Evolutionary conservation across 495 filamentous ascomycete species (phyloP).

Genomic region (Echria macrotheca): DNA sequence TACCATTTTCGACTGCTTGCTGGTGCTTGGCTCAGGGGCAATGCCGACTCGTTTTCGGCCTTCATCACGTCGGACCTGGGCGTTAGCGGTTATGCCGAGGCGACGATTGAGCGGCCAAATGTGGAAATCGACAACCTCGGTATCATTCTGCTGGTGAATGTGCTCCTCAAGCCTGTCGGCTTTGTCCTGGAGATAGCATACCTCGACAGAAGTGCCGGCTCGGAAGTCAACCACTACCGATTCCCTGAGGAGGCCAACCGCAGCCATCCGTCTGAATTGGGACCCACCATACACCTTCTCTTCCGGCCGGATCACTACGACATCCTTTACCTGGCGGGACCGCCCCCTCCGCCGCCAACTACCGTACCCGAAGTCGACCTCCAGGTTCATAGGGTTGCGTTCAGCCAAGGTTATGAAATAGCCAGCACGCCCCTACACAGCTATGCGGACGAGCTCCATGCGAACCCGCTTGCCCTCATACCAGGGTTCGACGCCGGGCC

Average conservation of each 20-base stretch:
- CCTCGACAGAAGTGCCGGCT: conserved; percentile 79
- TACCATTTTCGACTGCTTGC: conserved; percentile 69
- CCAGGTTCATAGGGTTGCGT: conserved; percentile 46
- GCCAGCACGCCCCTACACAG: conserved; percentile 31
- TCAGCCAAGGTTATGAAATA: conserved; percentile 37
- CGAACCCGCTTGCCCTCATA: conserved; percentile 37
- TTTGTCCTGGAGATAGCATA: conserved; percentile 85
- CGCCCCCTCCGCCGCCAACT: conserved; percentile 13
- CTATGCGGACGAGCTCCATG: conserved; percentile 34
- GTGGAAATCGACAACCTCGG: conserved; percentile 88
- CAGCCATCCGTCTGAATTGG: conserved; percentile 40
- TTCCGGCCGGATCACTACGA: conserved; percentile 84
- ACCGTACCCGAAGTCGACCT: conserved; percentile 47
- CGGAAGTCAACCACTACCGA: conserved; percentile 70
- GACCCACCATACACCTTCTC: conserved; percentile 46
- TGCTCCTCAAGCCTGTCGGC: conserved; percentile 72
- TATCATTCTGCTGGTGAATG: conserved; percentile 67
- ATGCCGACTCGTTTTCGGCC: conserved; percentile 59
- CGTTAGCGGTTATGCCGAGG: conserved; percentile 65
- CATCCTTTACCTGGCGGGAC: conserved; percentile 72
- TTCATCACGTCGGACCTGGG: conserved; percentile 55
- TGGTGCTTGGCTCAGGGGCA: conserved; percentile 77
- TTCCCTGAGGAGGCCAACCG: conserved; percentile 54
- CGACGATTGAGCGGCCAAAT: conserved; percentile 64
- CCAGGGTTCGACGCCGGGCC: conserved; percentile 36